Evolutionary conservation across 1,139 yeast species (phyloP), one percentile per base, ranked within the genome.

Genomic region (Yamadazyma jaroonii): DNA sequence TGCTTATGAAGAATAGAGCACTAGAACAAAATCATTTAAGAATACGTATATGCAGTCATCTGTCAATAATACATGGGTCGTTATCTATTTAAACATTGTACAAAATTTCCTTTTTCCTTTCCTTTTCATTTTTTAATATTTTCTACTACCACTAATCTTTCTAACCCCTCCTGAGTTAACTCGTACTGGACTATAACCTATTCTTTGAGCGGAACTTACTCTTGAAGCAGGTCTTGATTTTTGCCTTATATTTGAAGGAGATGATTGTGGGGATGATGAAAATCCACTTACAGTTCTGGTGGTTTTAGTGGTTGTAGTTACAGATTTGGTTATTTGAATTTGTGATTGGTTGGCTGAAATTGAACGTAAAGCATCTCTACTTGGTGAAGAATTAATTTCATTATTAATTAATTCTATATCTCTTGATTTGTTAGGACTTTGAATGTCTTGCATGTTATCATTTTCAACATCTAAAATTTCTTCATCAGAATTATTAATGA

Each of bases 291-390:
- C 65, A 1, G 76, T 71, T 34, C 77, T 57, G 8, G 77, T 72
- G 3, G 77, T 72, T 2, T 77, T 68, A 2, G 77, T 69, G 2
- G 77, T 69, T 1, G 77, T 69, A 2, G 77, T 69, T 3, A 73
- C 62, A 2, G 77, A 72, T 46, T 68, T 74, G n/a, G 74, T 69
- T 39, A 68, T 57, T 42, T 64, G 72, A 25, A 65, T 61, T 7
- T 70, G 72, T 39, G 52, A 56, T 42, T 54, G 56, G 44, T 64
- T 67, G 15, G 64, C 65, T 2, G 75, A 68, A 25, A 70, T 64
- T 4, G 75, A 62, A 29, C 76, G 53, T 41, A 72, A 59, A 6
- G 49, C 49, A 28, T 48, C 47, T 36, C 52, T 40, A 17, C 36
- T 39, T 10, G 70, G 68, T 14, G 46, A 39, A 13, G 41, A 39